Conservation (phyloP, 2,329 filamentous ascomycete genomes). For the Dryadomyces quercivorus region DNA sequence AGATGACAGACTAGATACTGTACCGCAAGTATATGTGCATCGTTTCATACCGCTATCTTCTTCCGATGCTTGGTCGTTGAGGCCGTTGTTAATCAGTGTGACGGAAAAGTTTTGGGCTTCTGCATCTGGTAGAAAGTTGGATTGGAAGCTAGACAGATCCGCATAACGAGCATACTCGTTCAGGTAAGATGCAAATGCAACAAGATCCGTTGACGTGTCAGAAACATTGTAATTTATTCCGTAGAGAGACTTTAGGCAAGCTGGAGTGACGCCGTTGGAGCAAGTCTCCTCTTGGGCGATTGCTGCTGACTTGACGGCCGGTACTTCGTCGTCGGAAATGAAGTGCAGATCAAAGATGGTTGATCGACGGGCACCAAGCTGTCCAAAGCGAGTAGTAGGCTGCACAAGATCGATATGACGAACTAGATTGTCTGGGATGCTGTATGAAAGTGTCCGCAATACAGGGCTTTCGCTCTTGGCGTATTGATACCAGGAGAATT, state of each 20-base stretch:
- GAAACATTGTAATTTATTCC: conserved; percentile 26
- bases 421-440: conserved; percentile 42
- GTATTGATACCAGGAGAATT: conserved; percentile 44
- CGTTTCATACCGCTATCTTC: conserved; percentile 19
- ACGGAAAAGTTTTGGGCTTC: conserved; percentile 41
- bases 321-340: conserved; percentile 10
- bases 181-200: conserved; percentile 30
- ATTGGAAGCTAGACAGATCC: conserved; percentile 39
- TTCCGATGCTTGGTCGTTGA: conserved; percentile 31
- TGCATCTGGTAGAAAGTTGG: conserved; percentile 37
- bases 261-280: conserved; percentile 27
- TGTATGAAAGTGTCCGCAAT: conserved; percentile 45
- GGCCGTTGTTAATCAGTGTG: conserved; percentile 41
- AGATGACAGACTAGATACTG: conserved; percentile 8
- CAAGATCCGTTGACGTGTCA: conserved; percentile 17
- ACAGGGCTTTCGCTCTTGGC: conserved; percentile 25
- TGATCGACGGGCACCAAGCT: conserved; percentile 28
- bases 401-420: conserved; percentile 49
- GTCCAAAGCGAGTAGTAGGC: conserved; percentile 51
- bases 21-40: neutral
- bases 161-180: conserved; percentile 33
- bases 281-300: neutral
- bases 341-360: conserved; percentile 25
- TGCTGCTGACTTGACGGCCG: conserved; percentile 5
- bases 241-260: conserved; percentile 37